A percentile compares a stretch with the other conserved stretches of the same genome.
Conservation (phyloP, 306 rosid species). For the Chamaecrista fasciculata region DNA sequence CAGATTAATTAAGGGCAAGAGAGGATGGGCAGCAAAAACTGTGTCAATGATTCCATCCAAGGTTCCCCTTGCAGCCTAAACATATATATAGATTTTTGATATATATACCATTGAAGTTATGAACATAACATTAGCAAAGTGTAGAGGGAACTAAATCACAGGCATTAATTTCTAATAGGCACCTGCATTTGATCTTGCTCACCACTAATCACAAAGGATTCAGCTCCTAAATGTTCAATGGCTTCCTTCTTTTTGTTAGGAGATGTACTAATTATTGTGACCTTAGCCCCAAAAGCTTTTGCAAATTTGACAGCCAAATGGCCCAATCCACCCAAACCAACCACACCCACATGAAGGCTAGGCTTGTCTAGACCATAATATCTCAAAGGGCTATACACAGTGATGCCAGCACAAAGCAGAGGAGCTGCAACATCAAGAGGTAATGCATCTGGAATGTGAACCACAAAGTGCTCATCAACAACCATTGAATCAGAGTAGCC, state of each 20-base stretch:
- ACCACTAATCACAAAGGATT: constrained; percentile 32
- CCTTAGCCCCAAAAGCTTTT: too few relatives aligned
- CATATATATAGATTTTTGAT: too few relatives aligned
- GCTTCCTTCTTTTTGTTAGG: constrained; percentile 37
- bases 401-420: too few relatives aligned
- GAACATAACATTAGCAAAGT: too few relatives aligned
- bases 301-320: constrained; percentile 41
- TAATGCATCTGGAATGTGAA: constrained; percentile 20
- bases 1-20: constrained; percentile 27
- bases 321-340: constrained; percentile 47
- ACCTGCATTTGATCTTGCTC: constrained; percentile 31
- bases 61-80: constrained; percentile 21
- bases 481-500: constrained; percentile 34
- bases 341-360: constrained; percentile 38
- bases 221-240: constrained; percentile 31
- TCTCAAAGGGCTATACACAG: constrained; percentile 44
- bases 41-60: constrained; percentile 49
- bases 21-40: constrained; percentile 31
- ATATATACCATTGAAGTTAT: too few relatives aligned
- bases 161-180: not conserved
- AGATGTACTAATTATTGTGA: constrained; percentile 41
- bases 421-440: constrained; percentile 42
- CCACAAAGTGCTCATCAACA: constrained; percentile 12
- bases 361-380: constrained; percentile 41
- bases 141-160: too few relatives aligned